Evolutionary conservation across 2,329 filamentous ascomycete genomes (phyloP).

Genomic region (Hysterium pulicare): DNA sequence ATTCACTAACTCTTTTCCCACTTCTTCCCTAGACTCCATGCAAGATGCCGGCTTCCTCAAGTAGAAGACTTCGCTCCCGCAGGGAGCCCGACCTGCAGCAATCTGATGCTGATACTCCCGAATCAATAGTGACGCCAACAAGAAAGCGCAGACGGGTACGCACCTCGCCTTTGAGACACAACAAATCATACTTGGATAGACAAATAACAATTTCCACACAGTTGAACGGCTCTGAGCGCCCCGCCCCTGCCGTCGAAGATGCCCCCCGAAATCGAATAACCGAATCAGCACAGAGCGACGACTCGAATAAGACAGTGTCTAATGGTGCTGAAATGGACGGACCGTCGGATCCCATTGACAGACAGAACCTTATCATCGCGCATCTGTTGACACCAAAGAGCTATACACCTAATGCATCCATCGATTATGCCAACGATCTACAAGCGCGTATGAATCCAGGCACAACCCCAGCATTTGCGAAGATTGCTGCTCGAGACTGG

Average conservation of each 20-base stretch:
- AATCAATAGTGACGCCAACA: slow-evolving; percentile 47
- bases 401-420: slow-evolving; percentile 53
- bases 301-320: slow-evolving; percentile 37
- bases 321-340: slow-evolving; percentile 30
- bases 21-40: slow-evolving; percentile 11
- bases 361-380: slow-evolving; percentile 36
- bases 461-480: slow-evolving; percentile 65
- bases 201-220: slow-evolving; percentile 18
- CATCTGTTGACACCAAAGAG: slow-evolving; percentile 41
- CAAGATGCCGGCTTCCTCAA: slow-evolving; percentile 29
- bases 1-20: slow-evolving; percentile 14
- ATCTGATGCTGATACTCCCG: slow-evolving; percentile 44
- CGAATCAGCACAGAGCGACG: slow-evolving; percentile 40
- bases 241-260: slow-evolving; percentile 15
- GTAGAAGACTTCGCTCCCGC: slow-evolving; percentile 27
- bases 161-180: no score
- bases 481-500: slow-evolving; percentile 78
- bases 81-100: slow-evolving; percentile 31
- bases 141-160: slow-evolving; percentile 47
- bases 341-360: slow-evolving; percentile 29
- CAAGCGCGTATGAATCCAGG: slow-evolving; percentile 42
- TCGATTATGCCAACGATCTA: slow-evolving; percentile 55
- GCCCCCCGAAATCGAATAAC: slow-evolving; percentile 29
- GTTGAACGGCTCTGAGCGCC: slow-evolving; percentile 33
- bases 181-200: background rate